Conservation (phyloP, 1,284 basidiomycete genomes). For the Somion occarium region DNA sequence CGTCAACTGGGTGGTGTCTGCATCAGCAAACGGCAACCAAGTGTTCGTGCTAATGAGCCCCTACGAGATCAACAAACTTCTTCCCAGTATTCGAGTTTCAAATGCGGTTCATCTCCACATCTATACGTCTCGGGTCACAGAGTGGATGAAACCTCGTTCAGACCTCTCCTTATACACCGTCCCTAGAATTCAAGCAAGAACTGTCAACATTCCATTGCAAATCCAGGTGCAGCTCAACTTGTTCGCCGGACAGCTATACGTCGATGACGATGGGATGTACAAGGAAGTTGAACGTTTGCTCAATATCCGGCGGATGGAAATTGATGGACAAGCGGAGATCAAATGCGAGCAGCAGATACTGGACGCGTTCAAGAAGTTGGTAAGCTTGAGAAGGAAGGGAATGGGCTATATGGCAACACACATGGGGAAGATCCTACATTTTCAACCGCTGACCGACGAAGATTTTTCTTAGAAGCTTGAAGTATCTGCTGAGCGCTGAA, state of each 20-base stretch:
- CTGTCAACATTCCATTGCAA: slow-evolving; percentile 10
- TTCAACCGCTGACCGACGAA: not conserved
- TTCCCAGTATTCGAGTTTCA: slow-evolving; percentile 39
- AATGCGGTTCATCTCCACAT: slow-evolving; percentile 7
- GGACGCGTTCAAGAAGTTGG: slow-evolving; percentile 28
- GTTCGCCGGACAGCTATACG: slow-evolving; percentile 40
- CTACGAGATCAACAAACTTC: slow-evolving; percentile 37
- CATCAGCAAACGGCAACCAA: not conserved
- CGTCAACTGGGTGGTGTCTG: not conserved
- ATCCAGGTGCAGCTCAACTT: slow-evolving; percentile 35
- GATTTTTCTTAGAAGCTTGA: too few species aligned
- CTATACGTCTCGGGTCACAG: slow-evolving; percentile 36
- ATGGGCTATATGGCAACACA: slow-evolving; percentile 34
- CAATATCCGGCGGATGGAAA: slow-evolving; percentile 25
- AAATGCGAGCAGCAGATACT: slow-evolving; percentile 11
- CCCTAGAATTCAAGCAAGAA: slow-evolving; percentile 13
- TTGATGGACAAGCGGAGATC: not conserved
- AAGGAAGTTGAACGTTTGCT: slow-evolving; percentile 30
- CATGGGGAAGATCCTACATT: slow-evolving; percentile 28
- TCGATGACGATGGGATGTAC: slow-evolving; percentile 29
- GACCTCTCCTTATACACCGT: slow-evolving; percentile 32
- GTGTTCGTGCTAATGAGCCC: slow-evolving; percentile 42
- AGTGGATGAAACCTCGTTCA: slow-evolving; percentile 35
- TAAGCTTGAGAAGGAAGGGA: slow-evolving; percentile 36
- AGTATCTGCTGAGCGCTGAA: too few species aligned